Evolutionary conservation across 2,329 filamentous ascomycete species (phyloP).

Genomic region (Incumbomyces lentus): DNA sequence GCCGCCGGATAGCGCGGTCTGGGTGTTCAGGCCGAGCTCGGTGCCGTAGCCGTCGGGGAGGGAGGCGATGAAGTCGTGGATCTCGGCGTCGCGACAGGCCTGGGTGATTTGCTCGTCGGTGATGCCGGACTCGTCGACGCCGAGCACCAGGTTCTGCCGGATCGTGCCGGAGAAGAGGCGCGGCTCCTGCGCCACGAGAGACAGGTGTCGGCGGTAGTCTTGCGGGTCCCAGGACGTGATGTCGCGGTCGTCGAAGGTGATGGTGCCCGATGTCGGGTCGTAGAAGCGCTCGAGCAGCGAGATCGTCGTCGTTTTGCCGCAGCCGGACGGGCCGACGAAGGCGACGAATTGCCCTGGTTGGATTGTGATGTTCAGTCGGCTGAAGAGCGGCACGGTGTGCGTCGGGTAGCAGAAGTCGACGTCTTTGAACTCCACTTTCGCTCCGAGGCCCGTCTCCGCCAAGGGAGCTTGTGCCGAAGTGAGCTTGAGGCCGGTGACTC

Average conservation of each 20-base stretch:
- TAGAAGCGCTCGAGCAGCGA: conserved; percentile 40
- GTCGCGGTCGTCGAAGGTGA: conserved; percentile 28
- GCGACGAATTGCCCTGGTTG: conserved; percentile 34
- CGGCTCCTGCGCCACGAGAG: conserved; percentile 35
- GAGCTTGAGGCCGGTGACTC: background rate
- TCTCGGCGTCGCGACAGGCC: conserved; percentile 43
- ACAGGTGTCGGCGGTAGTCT: conserved; percentile 25
- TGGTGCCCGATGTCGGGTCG: conserved; percentile 29
- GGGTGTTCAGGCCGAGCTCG: conserved; percentile 39
- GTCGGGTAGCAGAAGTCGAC: conserved; percentile 42
- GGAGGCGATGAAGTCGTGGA: conserved; percentile 43
- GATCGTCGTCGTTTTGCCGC: conserved; percentile 38
- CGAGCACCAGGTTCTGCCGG: conserved; percentile 39
- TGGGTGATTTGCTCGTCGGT: conserved; percentile 34
- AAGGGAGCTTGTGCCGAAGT: conserved; percentile 26
- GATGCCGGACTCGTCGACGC: conserved; percentile 26
- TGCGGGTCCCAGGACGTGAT: conserved; percentile 23
- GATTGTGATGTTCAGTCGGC: conserved; percentile 43
- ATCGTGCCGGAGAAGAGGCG: conserved; percentile 37
- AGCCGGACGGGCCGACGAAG: conserved; percentile 40
- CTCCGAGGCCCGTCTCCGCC: conserved; percentile 15
- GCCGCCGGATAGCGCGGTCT: conserved; percentile 41
- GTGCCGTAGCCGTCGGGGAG: conserved; percentile 44
- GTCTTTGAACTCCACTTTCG: conserved; percentile 25
- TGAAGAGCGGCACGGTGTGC: conserved; percentile 68